Evolutionary conservation across 2,329 filamentous ascomycete genomes (phyloP), one percentile per base, ranked within the genome.

Genomic region (Aureobasidium sp.): DNA sequence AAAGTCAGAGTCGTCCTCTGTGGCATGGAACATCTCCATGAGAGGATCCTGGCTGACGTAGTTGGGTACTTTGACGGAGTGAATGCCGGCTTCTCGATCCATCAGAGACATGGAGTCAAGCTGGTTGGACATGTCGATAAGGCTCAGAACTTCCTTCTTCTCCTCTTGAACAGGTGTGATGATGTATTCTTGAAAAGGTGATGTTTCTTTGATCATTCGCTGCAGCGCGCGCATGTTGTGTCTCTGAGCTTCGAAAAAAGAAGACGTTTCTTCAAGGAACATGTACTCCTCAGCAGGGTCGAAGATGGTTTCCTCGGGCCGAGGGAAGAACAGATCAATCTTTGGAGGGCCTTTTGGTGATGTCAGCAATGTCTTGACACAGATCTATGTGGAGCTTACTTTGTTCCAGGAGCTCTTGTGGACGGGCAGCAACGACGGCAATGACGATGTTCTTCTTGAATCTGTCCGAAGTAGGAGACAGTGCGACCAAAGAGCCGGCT

Each of bases 171-270:
- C 11, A 3, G 48, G 48, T 3, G 48, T 41, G n/a, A 52, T 19
- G 29, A 52, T 12, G 11, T 52, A 52, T 5, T 52, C 48, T 14
- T 41, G 37, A 1, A 52, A 29, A 8, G 48, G 48, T 3, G 48
- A 35, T 68, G 70, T 68, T 68, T 86, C 83, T 56, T 66, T 65
- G 54, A 69, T 75, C 69, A 79, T 65, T 69, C 81, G 74, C 70
- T 95, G 88, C 1, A 95, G 69, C 0, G 86, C 84, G 12, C 79
- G 71, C 64, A 96, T 74, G 0, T 83, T 84, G 64, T 95, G 81
- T 0, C 87, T 78, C 32, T 80, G 76, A 0, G 86, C 81, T 66
- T 96, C 90, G 58, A 81, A 95, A 64, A 90, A 95, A 1, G 86
- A 84, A 0, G 69, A 68, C 3, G 83, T 78, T 1, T 85, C 78